Evolutionary conservation across 352 stramenopile genomes (phyloP).

Genomic region (Elongisporangium senticosum): DNA sequence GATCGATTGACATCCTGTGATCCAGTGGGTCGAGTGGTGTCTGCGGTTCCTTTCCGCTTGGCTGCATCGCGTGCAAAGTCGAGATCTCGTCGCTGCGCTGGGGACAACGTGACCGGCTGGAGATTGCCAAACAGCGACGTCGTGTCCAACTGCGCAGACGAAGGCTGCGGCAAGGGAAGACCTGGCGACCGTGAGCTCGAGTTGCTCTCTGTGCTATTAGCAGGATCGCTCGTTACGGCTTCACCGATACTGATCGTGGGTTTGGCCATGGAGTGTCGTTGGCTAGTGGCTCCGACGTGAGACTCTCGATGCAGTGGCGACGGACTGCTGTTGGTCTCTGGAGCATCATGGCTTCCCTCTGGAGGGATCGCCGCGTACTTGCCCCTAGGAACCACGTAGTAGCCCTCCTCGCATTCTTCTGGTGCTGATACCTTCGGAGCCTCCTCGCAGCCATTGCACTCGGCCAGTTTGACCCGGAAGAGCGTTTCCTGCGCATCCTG

Average conservation of each 20-base stretch:
- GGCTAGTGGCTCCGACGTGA: not conserved
- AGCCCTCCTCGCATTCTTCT: not conserved
- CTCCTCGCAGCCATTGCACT: not conserved
- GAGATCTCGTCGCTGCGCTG: not conserved
- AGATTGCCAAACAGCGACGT: not conserved
- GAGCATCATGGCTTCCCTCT: not conserved
- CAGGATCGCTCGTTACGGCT: not conserved
- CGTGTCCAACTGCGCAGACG: not conserved
- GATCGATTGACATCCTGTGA: not conserved
- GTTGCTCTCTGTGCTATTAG: not conserved
- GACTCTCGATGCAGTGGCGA: not conserved
- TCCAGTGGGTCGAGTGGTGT: not conserved
- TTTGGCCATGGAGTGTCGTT: not conserved
- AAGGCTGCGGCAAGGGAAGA: not conserved
- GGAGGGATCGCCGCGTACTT: not conserved
- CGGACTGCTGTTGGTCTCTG: not conserved
- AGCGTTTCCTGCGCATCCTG: conserved; percentile 1
- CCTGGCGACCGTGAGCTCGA: not conserved
- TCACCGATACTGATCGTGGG: not conserved
- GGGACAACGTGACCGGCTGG: not conserved
- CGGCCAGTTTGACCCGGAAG: not conserved
- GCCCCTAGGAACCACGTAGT: not conserved
- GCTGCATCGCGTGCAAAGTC: not conserved
- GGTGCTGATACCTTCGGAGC: not conserved
- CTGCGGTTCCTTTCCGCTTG: not conserved